Base-by-base conservation (phyloP, 179 eudicot genomes). In the Silene coronaria region DNA sequence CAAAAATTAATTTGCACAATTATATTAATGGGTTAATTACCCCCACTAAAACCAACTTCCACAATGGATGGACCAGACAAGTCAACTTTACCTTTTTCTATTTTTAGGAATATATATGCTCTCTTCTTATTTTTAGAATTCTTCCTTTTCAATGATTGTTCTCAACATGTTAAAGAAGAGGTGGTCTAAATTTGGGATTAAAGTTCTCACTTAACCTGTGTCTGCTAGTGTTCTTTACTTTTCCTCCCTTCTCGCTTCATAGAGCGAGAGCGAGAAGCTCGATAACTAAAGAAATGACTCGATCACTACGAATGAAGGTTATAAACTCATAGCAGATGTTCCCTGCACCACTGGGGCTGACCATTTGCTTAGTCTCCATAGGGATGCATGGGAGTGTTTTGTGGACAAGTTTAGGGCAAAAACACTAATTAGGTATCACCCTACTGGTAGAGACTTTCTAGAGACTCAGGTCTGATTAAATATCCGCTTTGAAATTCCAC, bases 31-130 rank as follows among this genome's bases (percentile, higher is more conserved):
- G 59, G 6, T 12, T 70, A 46, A 19, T 59, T 42, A 42, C 48
- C 46, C 46, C 46, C 72, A 42, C 57, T 12, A 68, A 13, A n/a
- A 48, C 48, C 10, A 7, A 11, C 46, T 26, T 53, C 74, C 74
- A 28, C 74, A 28, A 24, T 55, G 74, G 63, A 55, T 71, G 74
- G 63, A 48, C 74, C 16, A 53, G 2, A 21, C 63, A 71, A n/a
- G 42, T 55, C 74, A 71, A 71, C 74, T 71, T 71, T 17, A 51
- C 22, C 10, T 48, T 24, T 19, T 70, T 46, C 53, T 55, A 46
- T 70, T 48, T 46, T 19, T 48, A 46, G 73, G 55, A 27, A n/a
- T 46, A 24, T 14, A 23, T 22, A 12, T 26, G 13, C 8, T 9
- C 53, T 48, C 4, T 45, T 1, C n/a, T 19, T 26, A 10, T 26